Percentiles rank a stretch among this genome's conserved stretches.
phyloP scores from a whole-genome alignment of 306 rosid species.

The Glycine tomentella region DNA sequence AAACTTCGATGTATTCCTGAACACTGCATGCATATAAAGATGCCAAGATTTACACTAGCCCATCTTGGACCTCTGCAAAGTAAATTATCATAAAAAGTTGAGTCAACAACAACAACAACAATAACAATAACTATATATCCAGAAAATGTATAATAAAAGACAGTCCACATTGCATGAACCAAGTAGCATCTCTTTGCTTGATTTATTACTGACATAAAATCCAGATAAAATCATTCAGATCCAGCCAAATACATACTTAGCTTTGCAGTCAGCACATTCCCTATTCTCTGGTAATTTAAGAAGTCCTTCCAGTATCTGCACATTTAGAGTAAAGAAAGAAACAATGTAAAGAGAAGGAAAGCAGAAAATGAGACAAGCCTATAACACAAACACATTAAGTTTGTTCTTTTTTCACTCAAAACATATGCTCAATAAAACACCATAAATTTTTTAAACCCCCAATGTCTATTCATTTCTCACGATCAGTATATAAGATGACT shows the following conservation, averaged over 20 bases:
- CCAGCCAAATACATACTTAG: slow-evolving; percentile 77
- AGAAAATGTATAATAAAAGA: slow-evolving; percentile 13
- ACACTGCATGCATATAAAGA: slow-evolving; percentile 98
- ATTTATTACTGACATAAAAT: slow-evolving; percentile 28
- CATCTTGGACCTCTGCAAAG: slow-evolving; percentile 96
- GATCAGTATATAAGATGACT: neutral
- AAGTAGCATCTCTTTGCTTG: slow-evolving; percentile 36
- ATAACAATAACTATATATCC: neutral
- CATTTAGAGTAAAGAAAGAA: slow-evolving; percentile 25
- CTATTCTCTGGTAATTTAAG: slow-evolving; percentile 94
- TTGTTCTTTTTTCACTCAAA: neutral
- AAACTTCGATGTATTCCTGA: slow-evolving; percentile 99
- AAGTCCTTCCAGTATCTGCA: slow-evolving; percentile 98
- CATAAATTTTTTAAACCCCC: neutral
- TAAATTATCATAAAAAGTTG: slow-evolving; percentile 44
- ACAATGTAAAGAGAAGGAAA: slow-evolving; percentile 10
- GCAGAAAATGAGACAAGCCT: slow-evolving; percentile 6
- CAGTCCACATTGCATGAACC: neutral
- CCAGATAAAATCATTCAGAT: slow-evolving; percentile 39
- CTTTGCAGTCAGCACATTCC: slow-evolving; percentile 99
- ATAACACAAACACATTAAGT: slow-evolving; percentile 1
- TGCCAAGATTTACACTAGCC: slow-evolving; percentile 99
- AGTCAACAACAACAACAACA: slow-evolving; percentile 33
- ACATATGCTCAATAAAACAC: slow-evolving; percentile 14
- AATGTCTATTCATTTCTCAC: neutral